These are phyloP conservation scores for Phytophthora vignae DNA, from an alignment of 352 stramenopile genomes.

Conservation along the genomic window DNA sequence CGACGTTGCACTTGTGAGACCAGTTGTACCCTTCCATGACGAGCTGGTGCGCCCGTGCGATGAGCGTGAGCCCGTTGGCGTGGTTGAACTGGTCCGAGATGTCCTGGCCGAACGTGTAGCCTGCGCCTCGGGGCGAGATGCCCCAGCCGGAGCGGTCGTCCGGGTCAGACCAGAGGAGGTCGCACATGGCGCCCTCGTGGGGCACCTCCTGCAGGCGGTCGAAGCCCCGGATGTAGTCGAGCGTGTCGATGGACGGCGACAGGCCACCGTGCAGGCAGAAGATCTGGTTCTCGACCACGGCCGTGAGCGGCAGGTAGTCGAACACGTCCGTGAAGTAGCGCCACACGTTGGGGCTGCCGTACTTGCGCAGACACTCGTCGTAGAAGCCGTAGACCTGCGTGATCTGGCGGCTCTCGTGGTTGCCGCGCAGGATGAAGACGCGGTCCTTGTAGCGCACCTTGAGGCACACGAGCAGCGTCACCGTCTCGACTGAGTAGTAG, in stretches of 20 bases:
- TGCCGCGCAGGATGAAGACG: conserved; percentile 85
- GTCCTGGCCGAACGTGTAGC: conserved; percentile 99
- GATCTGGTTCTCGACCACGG: conserved; percentile 99
- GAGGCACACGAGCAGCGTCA: conserved; percentile 84
- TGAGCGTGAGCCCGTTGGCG: conserved; percentile 97
- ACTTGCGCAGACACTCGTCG: conserved; percentile 92
- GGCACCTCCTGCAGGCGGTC: conserved; percentile 92
- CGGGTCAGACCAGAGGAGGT: conserved; percentile 99
- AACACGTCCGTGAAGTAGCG: conserved; percentile 97
- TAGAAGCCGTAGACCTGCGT: conserved; percentile 89
- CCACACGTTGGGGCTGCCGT: conserved; percentile 99
- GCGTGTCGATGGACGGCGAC: conserved; percentile 94
- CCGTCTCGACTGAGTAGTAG: conserved; percentile 89
- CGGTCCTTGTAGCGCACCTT: conserved; percentile 91
- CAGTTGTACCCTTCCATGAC: conserved; percentile 93
- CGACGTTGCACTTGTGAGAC: conserved; percentile 96
- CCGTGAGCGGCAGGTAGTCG: conserved; percentile 95
- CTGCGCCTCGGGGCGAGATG: conserved; percentile 97
- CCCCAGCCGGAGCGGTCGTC: conserved; percentile 99
- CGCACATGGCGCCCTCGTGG: conserved; percentile 96
- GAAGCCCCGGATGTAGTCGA: conserved; percentile 96
- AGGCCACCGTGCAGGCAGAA: conserved; percentile 99
- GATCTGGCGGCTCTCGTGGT: conserved; percentile 86
- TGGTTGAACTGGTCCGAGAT: conserved; percentile 98
- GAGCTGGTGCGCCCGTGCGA: conserved; percentile 96